Evolutionary conservation across 805 yeast species (phyloP), one percentile per base, ranked within the genome.

Genomic region (Saccharomycopsis synnaedendra): DNA sequence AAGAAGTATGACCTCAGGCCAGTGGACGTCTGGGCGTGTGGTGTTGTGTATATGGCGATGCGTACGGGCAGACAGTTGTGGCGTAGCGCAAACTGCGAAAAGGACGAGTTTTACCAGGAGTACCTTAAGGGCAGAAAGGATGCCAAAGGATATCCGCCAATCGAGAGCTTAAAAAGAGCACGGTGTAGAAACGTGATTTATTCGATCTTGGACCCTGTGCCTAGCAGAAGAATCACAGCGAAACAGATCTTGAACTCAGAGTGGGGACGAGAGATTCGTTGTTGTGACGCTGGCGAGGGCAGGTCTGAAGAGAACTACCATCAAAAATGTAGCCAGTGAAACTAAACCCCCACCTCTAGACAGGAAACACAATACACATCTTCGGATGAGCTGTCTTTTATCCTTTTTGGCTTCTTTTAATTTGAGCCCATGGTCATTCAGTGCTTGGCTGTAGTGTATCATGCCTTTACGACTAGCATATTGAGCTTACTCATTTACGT

Each of bases 41-140:
- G 95, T 44, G 90, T 87, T 7, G 86, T 87, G 35, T 87, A 84
- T 60, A 82, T 87, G 86, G 94, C 95, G 5, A 82, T 87, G 90
- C 70, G 97, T 57, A 85, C 96, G 0, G 98, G 97, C 3, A 71
- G 96, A 46, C 96, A 90, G 58, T 65, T 93, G 46, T 90, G 97
- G 97, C 78, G 84, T 57, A 67, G 79, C 49, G 96, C 97, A 2
- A 63, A 56, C 37, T 76, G 77, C 50, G 73, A 69, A 32, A 85
- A 80, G 41, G 97, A 90, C 60, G 94, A 82, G 57, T 86, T 85
- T 59, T 90, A 78, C 62, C 67, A 71, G 39, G 80, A 76, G 57
- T 90, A 90, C 60, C 65, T 89, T 50, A 72, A 72, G 44, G 88
- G 85, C 49, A 72, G 97, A 50, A 86, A 82, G 60, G 85, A 83